A percentile compares a stretch with the other conserved stretches of the same genome.
Evolutionary conservation across 139 green algal genomes (phyloP).

Genomic region (Chlorella sp.): DNA sequence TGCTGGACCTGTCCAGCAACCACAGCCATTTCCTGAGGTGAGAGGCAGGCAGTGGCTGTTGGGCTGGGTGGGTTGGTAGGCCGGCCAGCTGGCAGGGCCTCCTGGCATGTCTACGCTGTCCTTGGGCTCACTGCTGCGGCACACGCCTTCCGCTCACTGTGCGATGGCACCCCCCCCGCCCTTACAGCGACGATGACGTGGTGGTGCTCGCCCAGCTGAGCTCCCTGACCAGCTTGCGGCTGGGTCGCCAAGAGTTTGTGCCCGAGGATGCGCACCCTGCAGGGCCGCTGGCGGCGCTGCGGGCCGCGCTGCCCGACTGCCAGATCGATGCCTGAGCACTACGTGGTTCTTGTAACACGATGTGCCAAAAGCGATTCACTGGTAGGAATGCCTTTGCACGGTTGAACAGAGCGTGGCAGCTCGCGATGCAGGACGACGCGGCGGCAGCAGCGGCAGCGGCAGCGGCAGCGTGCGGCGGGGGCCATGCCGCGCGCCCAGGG

Average conservation of each 20-base stretch:
- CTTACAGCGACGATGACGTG: slow-evolving; percentile 1
- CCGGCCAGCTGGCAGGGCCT: too few relatives aligned
- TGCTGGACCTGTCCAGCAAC: not conserved
- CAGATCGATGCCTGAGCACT: not conserved
- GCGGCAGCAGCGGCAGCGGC: not conserved
- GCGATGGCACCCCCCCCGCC: too few relatives aligned
- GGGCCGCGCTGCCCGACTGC: not conserved
- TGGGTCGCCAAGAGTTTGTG: not conserved
- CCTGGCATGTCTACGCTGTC: too few relatives aligned
- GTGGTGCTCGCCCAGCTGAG: not conserved
- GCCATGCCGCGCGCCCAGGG: too few relatives aligned
- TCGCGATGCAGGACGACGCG: too few relatives aligned
- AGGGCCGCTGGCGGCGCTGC: not conserved
- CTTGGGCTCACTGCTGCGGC: too few relatives aligned
- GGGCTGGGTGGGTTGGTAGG: too few relatives aligned
- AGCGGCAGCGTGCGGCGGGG: not conserved
- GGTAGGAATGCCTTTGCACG: too few relatives aligned
- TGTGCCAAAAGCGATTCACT: too few relatives aligned
- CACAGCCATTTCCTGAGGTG: not conserved
- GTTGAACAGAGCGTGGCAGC: too few relatives aligned
- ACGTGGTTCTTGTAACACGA: too few relatives aligned
- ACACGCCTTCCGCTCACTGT: not conserved
- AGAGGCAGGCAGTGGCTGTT: not conserved
- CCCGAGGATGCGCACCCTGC: not conserved
- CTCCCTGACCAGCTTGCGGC: not conserved